Evolutionary conservation across 2,329 filamentous ascomycete genomes (phyloP).

Genomic region (Mollisiaceae sp.): DNA sequence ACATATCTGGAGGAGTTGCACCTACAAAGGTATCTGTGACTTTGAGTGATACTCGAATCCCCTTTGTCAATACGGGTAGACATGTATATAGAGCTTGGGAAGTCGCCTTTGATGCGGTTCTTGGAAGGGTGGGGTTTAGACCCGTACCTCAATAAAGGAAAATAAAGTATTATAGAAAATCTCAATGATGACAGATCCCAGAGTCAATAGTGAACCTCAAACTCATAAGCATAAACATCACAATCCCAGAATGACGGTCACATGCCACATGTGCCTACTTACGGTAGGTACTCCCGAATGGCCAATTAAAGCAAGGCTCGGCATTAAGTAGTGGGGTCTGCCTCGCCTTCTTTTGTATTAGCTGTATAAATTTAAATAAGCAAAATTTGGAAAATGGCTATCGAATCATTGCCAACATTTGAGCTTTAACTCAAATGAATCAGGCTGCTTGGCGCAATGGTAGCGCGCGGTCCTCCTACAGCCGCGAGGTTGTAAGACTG

Average conservation of each 20-base stretch:
- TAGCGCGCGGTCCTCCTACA: conserved; percentile 55
- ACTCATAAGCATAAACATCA: no score
- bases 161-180: neutral
- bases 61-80: conserved; percentile 25
- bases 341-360: neutral
- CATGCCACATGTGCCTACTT: neutral
- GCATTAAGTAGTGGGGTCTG: neutral
- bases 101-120: conserved; percentile 15
- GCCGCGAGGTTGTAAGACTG: conserved; percentile 46
- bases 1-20: neutral
- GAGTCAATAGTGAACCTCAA: neutral
- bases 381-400: neutral
- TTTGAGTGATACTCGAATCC: conserved; percentile 2
- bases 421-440: neutral
- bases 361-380: neutral
- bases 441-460: conserved; percentile 50
- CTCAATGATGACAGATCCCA: neutral
- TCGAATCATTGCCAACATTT: conserved; percentile 4
- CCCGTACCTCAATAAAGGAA: neutral
- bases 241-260: no score
- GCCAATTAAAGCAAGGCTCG: neutral
- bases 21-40: conserved; percentile 13
- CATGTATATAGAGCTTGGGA: conserved; percentile 19
- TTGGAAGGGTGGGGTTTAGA: conserved; percentile 32
- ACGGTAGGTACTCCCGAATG: neutral